Percentiles rank a stretch among this genome's conserved stretches.
Conservation (phyloP, 1,284 basidiomycete genomes). For the Butyriboletus appendiculatus region DNA sequence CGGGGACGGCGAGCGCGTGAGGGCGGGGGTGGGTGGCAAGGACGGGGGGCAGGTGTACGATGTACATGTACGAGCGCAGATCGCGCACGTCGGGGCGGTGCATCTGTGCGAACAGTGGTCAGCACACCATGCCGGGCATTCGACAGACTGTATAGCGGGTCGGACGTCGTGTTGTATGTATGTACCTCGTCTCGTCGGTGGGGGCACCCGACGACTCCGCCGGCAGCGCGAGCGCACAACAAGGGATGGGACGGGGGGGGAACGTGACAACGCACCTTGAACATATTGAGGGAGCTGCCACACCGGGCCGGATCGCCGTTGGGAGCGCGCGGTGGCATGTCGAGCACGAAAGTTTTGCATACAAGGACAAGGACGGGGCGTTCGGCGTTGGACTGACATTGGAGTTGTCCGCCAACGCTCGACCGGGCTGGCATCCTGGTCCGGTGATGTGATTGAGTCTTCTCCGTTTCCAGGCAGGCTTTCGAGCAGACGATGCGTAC, state of each 20-base stretch:
- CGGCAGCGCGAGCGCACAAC: not conserved
- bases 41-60: conserved; percentile 32
- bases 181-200: not conserved
- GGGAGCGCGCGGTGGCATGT: conserved; percentile 33
- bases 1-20: conserved; percentile 35
- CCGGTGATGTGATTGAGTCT: conserved; percentile 21
- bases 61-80: conserved; percentile 33
- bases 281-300: conserved; percentile 10
- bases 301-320: conserved; percentile 15
- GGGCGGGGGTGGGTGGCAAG: conserved; percentile 33
- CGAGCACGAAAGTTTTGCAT: conserved; percentile 29
- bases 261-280: conserved; percentile 20
- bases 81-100: conserved; percentile 27
- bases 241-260: not conserved
- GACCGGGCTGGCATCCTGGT: conserved; percentile 12
- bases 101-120: conserved; percentile 15
- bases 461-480: conserved; percentile 28
- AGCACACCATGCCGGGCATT: too few species aligned
- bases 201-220: not conserved
- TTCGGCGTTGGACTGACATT: conserved; percentile 8
- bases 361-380: not conserved
- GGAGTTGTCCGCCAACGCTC: conserved; percentile 26
- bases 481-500: conserved; percentile 15
- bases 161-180: too few species aligned
- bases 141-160: too few species aligned